Conservation (phyloP, 164 flowering plant species). For the Chloranthus sessilifolius region DNA sequence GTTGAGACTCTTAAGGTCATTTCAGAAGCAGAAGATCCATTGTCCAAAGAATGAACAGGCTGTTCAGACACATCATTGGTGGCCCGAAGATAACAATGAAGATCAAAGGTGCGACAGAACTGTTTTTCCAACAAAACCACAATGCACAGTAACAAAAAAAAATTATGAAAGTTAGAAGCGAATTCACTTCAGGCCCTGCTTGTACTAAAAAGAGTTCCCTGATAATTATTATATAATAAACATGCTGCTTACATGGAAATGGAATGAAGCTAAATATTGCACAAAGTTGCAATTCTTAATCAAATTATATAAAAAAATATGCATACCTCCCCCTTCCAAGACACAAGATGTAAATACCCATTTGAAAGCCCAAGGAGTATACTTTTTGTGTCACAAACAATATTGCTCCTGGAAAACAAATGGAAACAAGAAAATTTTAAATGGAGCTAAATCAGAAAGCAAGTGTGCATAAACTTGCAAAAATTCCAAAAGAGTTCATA, state of each 20-base stretch:
- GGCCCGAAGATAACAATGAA: conserved; percentile 24
- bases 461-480: background rate
- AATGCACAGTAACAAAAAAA: conserved; percentile 6
- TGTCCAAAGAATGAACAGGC: conserved; percentile 31
- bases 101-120: conserved; percentile 61
- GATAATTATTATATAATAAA: background rate
- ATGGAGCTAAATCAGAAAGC: background rate
- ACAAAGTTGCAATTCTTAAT: background rate
- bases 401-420: conserved; percentile 71
- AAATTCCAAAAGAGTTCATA: conserved; percentile 27
- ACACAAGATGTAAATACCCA: conserved; percentile 74
- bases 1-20: conserved; percentile 20
- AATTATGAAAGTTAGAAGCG: background rate
- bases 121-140: no score
- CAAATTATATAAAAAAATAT: background rate
- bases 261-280: no score
- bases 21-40: conserved; percentile 48
- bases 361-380: conserved; percentile 80
- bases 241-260: background rate
- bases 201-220: background rate
- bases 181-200: background rate
- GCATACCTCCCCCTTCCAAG: conserved; percentile 99
- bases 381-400: conserved; percentile 75
- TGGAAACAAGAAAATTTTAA: background rate
- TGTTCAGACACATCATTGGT: conserved; percentile 21